These are phyloP conservation scores for Pseudozyma tsukubaensis DNA, from an alignment of 1,284 basidiomycete species.

Conservation along the genomic window DNA sequence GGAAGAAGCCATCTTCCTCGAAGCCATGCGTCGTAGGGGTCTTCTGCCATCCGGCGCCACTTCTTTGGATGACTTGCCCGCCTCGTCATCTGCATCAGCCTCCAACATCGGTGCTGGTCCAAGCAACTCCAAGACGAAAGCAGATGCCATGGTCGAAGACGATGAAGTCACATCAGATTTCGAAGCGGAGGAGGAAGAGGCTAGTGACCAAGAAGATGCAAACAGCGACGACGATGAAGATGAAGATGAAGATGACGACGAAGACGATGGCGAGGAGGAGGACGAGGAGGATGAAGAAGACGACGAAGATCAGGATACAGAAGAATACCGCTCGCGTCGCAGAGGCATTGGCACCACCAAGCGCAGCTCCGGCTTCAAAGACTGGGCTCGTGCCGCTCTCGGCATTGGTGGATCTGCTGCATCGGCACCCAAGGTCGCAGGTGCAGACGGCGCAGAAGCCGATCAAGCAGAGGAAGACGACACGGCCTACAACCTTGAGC, in stretches of 20 bases:
- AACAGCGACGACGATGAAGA: slow-evolving; percentile 27
- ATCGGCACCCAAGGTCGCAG: slow-evolving; percentile 11
- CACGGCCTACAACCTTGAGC: slow-evolving; percentile 54
- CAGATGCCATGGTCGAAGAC: neutral
- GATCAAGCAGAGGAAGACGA: slow-evolving; percentile 31
- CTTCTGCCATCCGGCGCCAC: slow-evolving; percentile 21
- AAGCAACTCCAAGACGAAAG: slow-evolving; percentile 8
- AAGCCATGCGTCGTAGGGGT: slow-evolving; percentile 62
- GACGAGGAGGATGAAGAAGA: slow-evolving; percentile 31
- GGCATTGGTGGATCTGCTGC: slow-evolving; percentile 44
- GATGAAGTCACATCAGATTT: neutral
- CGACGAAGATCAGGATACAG: slow-evolving; percentile 23
- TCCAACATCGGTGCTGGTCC: neutral
- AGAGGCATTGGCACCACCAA: slow-evolving; percentile 51
- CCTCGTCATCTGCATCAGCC: slow-evolving; percentile 9
- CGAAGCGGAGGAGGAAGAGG: slow-evolving; percentile 7
- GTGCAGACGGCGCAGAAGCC: slow-evolving; percentile 16
- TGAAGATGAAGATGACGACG: slow-evolving; percentile 24
- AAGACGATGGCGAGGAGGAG: slow-evolving; percentile 25
- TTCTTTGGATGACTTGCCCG: neutral
- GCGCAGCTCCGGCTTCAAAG: slow-evolving; percentile 62
- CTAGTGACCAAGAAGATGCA: slow-evolving; percentile 21
- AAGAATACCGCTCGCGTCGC: slow-evolving; percentile 41
- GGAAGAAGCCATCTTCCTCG: slow-evolving; percentile 58
- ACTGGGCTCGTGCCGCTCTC: slow-evolving; percentile 64